These are phyloP conservation scores for Rhodotorula toruloides DNA, from an alignment of 768 basidiomycete species.

Conservation along the genomic window DNA sequence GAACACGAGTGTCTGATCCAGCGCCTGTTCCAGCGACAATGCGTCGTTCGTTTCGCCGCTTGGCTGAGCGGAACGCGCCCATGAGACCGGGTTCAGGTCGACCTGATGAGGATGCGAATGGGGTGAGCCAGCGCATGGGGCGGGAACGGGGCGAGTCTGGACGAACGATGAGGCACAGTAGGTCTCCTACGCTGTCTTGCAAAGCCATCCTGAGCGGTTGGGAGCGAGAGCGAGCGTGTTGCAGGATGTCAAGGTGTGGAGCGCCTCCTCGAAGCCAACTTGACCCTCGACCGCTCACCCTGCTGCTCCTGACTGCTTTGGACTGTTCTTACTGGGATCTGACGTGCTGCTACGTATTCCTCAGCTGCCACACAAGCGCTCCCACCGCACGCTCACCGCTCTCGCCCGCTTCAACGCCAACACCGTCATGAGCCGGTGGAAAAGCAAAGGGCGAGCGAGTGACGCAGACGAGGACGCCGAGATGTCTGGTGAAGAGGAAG, in stretches of 20 bases:
- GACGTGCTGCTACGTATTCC: too few relatives aligned
- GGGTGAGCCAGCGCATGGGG: not conserved
- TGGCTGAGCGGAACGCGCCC: conserved; percentile 18
- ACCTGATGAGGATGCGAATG: conserved; percentile 20
- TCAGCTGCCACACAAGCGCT: too few relatives aligned
- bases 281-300: too few relatives aligned
- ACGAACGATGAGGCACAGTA: conserved; percentile 32
- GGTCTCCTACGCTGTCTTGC: conserved; percentile 9
- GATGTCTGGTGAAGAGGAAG: too few relatives aligned
- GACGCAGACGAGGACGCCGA: too few relatives aligned
- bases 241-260: not conserved
- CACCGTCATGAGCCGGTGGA: too few relatives aligned
- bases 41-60: conserved; percentile 44
- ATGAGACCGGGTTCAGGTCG: conserved; percentile 42
- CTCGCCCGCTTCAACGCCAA: too few relatives aligned
- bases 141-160: not conserved
- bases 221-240: not conserved
- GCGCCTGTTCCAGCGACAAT: conserved; percentile 64
- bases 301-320: too few relatives aligned
- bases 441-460: too few relatives aligned
- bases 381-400: too few relatives aligned
- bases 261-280: not conserved
- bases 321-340: too few relatives aligned
- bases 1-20: conserved; percentile 81
- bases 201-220: not conserved